Conservation (phyloP, 1,284 basidiomycete genomes). For the Microbotryomycetes sp. region DNA sequence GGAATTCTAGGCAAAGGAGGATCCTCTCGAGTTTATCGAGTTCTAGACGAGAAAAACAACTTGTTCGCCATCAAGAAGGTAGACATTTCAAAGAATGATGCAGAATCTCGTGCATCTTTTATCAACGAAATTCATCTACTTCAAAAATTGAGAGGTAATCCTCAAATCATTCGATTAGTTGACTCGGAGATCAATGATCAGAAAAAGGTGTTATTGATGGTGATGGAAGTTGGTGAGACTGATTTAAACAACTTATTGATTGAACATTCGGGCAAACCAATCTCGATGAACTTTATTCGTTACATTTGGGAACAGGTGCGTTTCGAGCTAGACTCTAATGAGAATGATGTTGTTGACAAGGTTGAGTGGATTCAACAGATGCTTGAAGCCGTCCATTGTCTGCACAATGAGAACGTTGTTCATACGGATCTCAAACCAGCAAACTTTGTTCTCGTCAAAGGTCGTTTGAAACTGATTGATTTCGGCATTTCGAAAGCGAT, state of each 20-base stretch:
- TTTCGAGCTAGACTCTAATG: slow-evolving; percentile 1
- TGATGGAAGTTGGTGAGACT: slow-evolving; percentile 89
- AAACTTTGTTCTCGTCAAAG: slow-evolving; percentile 89
- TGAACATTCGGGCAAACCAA: slow-evolving; percentile 68
- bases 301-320: slow-evolving; percentile 91
- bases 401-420: slow-evolving; percentile 92
- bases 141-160: slow-evolving; percentile 77
- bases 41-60: slow-evolving; percentile 60
- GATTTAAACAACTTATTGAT: slow-evolving; percentile 68
- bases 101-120: slow-evolving; percentile 81
- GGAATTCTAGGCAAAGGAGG: slow-evolving; percentile 87
- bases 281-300: slow-evolving; percentile 86
- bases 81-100: slow-evolving; percentile 67
- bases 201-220: slow-evolving; percentile 58
- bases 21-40: slow-evolving; percentile 86
- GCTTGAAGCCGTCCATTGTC: slow-evolving; percentile 89
- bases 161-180: slow-evolving; percentile 76
- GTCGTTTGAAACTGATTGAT: slow-evolving; percentile 88
- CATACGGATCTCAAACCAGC: slow-evolving; percentile 95
- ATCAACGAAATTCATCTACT: slow-evolving; percentile 88
- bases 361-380: slow-evolving; percentile 54
- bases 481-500: slow-evolving; percentile 97
- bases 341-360: neutral
- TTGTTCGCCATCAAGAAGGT: slow-evolving; percentile 85
- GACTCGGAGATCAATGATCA: slow-evolving; percentile 67